A percentile compares a stretch with the other conserved stretches of the same genome.
Evolutionary conservation across 345 rosid species (phyloP).

Genomic region (thale cress (Arabidopsis thaliana)): DNA sequence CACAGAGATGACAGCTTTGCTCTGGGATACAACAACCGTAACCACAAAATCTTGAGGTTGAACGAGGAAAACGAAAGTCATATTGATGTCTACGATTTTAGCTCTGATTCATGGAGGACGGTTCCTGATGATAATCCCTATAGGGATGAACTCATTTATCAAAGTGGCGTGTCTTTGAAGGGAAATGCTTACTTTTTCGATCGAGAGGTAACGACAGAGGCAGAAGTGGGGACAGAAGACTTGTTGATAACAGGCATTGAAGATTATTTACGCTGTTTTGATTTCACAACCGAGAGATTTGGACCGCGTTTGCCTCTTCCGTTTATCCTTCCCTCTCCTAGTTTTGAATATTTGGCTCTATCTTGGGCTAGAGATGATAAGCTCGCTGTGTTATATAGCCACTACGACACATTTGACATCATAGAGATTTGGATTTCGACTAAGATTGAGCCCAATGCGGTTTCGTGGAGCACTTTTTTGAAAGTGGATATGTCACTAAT

Average conservation of each 20-base stretch:
- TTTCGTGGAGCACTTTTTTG: neutral
- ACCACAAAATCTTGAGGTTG: neutral
- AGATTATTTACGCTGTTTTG: neutral
- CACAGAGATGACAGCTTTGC: neutral
- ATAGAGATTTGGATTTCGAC: neutral
- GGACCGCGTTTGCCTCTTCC: neutral
- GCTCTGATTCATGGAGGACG: neutral
- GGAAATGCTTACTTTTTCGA: neutral
- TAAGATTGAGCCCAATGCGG: neutral
- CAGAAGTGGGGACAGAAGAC: neutral
- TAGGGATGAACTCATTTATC: neutral
- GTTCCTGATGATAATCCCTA: neutral
- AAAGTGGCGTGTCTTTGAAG: neutral
- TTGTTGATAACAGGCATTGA: neutral
- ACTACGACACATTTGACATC: neutral
- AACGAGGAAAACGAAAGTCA: no score
- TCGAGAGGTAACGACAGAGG: neutral
- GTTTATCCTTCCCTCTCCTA: neutral
- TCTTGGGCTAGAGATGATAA: constrained; percentile 9
- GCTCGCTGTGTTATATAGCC: neutral
- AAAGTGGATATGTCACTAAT: neutral
- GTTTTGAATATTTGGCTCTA: neutral
- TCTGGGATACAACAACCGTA: neutral
- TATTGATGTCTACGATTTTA: neutral
- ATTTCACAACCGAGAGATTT: neutral